Conservation (phyloP, 192 early-diverging fungal genomes). For the Linnemannia exigua region DNA sequence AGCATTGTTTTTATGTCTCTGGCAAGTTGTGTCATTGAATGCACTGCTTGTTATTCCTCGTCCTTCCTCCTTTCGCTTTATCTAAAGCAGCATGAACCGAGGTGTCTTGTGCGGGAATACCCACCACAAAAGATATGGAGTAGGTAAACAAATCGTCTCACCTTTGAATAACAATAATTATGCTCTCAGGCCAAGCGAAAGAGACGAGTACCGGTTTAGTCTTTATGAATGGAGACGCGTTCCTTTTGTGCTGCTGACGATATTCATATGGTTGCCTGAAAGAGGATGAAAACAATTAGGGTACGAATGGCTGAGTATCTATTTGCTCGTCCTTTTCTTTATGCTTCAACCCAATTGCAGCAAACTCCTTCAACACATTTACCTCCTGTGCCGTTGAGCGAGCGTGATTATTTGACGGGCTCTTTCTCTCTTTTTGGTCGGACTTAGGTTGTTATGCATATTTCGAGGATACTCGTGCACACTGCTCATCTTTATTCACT, state of each 20-base stretch:
- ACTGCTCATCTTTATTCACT: not conserved
- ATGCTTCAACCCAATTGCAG: not conserved
- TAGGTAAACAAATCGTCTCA: not conserved
- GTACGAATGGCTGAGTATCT: constrained; percentile 9
- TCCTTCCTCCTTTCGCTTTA: too few relatives aligned
- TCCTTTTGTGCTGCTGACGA: not conserved
- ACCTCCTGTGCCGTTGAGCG: not conserved
- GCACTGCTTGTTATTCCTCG: too few relatives aligned
- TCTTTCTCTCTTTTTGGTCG: not conserved
- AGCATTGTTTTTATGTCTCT: too few relatives aligned
- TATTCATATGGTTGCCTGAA: not conserved
- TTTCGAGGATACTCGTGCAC: not conserved
- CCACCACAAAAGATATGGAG: not conserved
- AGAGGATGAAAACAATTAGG: not conserved
- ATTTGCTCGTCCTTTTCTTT: too few relatives aligned
- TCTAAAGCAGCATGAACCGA: too few relatives aligned
- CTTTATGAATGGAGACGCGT: not conserved
- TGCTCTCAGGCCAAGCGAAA: not conserved
- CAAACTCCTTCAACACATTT: not conserved
- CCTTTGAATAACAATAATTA: not conserved
- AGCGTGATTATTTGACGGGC: constrained; percentile 6
- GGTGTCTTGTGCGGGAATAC: too few relatives aligned
- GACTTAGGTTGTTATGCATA: not conserved
- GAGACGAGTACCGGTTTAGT: not conserved
- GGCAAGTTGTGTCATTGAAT: too few relatives aligned